Evolutionary conservation across 2,329 filamentous ascomycete genomes (phyloP).

Genomic region (Neoascochyta sp.): DNA sequence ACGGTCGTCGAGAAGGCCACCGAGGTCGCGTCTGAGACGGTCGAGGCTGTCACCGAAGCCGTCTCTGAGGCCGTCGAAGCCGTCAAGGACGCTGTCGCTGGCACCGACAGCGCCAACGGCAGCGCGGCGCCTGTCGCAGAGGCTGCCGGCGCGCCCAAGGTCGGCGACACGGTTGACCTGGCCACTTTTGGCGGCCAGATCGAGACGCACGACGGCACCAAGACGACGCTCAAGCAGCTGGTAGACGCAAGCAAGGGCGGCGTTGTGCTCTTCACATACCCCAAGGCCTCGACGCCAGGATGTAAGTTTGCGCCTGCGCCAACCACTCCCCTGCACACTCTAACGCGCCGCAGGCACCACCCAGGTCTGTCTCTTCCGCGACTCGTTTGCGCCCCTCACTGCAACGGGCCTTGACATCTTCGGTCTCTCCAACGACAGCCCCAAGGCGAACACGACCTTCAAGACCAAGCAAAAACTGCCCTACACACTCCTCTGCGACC

Average conservation of each 20-base stretch:
- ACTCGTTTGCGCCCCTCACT: constrained; percentile 73
- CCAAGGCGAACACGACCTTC: constrained; percentile 91
- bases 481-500: constrained; percentile 85
- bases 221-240: constrained; percentile 74
- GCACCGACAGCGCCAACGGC: constrained; percentile 30
- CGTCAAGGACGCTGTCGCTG: constrained; percentile 31
- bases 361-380: constrained; percentile 90
- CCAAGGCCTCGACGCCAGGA: constrained; percentile 87
- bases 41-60: constrained; percentile 27
- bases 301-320: constrained; percentile 60
- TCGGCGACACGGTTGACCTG: constrained; percentile 53
- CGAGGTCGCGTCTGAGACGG: constrained; percentile 29
- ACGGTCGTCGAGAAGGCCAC: constrained; percentile 35
- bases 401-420: constrained; percentile 80
- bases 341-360: constrained; percentile 67
- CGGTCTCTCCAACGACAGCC: constrained; percentile 81
- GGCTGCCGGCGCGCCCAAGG: constrained; percentile 29
- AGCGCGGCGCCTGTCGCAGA: constrained; percentile 24
- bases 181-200: constrained; percentile 64
- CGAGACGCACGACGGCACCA: constrained; percentile 78
- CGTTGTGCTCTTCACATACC: constrained; percentile 92
- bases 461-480: constrained; percentile 85
- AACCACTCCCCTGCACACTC: constrained; percentile 8
- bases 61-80: constrained; percentile 33
- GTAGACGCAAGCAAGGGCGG: constrained; percentile 79